These are phyloP conservation scores for Cyberlindnera xylosilytica DNA, from an alignment of 805 yeast species.

Conservation along the genomic window DNA sequence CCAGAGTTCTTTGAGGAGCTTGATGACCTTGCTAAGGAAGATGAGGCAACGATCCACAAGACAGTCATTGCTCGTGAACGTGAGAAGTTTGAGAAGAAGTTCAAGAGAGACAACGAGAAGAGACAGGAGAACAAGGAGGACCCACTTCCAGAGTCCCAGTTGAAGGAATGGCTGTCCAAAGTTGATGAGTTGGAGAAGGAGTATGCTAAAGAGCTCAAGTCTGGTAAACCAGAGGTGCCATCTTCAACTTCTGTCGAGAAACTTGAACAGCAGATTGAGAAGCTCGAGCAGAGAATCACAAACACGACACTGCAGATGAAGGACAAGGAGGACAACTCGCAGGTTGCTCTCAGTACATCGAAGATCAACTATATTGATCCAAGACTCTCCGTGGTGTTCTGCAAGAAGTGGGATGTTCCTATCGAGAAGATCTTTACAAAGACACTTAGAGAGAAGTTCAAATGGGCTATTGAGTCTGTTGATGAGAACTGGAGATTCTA, in stretches of 20 bases:
- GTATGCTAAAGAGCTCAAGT: conserved; percentile 54
- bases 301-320: conserved; percentile 72
- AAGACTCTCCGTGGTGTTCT: conserved; percentile 81
- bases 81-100: conserved; percentile 62
- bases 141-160: conserved; percentile 48
- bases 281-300: conserved; percentile 65
- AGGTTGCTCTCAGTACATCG: conserved; percentile 89
- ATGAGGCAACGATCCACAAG: conserved; percentile 55
- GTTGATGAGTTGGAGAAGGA: conserved; percentile 49
- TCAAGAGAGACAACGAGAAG: conserved; percentile 76
- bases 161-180: conserved; percentile 55
- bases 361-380: conserved; percentile 96
- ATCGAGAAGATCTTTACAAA: conserved; percentile 89
- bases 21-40: conserved; percentile 63
- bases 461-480: conserved; percentile 92
- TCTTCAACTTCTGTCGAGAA: conserved; percentile 54
- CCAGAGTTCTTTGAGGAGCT: conserved; percentile 64
- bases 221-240: conserved; percentile 57
- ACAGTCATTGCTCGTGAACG: conserved; percentile 61
- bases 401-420: conserved; percentile 84
- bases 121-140: conserved; percentile 54
- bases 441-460: conserved; percentile 87
- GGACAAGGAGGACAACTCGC: conserved; percentile 92
- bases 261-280: conserved; percentile 65
- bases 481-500: conserved; percentile 87